phyloP scores from a whole-genome alignment of 148 eudicot genomes.

The Beta vulgaris region DNA sequence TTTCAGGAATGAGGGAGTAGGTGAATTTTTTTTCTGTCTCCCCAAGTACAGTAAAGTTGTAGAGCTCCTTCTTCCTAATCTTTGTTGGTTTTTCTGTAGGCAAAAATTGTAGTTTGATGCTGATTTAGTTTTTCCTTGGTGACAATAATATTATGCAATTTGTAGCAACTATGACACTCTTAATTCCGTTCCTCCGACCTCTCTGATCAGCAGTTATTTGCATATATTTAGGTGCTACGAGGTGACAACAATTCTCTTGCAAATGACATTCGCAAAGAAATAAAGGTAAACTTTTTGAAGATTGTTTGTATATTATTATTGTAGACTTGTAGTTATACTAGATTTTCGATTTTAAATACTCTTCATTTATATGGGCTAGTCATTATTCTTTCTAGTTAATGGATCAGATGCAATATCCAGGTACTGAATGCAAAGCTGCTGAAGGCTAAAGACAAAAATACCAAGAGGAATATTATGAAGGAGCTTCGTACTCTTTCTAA shows the following conservation, averaged over 20 bases:
- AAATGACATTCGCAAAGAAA: slow-evolving; percentile 89
- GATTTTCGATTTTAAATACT: not conserved
- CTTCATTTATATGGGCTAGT: not conserved
- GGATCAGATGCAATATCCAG: slow-evolving; percentile 39
- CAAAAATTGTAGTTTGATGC: not conserved
- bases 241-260: slow-evolving; percentile 95
- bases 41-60: not conserved
- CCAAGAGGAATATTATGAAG: slow-evolving; percentile 78
- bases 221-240: slow-evolving; percentile 62
- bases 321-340: not conserved
- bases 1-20: not conserved
- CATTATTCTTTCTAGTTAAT: slow-evolving; percentile 15
- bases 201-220: slow-evolving; percentile 5
- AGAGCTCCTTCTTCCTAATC: not conserved
- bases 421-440: slow-evolving; percentile 81
- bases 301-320: not conserved
- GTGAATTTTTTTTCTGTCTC: not conserved
- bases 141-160: not conserved
- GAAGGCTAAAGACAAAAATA: slow-evolving; percentile 82
- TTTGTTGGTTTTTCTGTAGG: not conserved
- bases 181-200: not conserved
- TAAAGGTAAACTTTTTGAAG: slow-evolving; percentile 54
- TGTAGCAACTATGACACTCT: not conserved
- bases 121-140: not conserved
- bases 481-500: slow-evolving; percentile 82